Conservation (phyloP, 257 asterid genomes). For the Plantago elongata region DNA sequence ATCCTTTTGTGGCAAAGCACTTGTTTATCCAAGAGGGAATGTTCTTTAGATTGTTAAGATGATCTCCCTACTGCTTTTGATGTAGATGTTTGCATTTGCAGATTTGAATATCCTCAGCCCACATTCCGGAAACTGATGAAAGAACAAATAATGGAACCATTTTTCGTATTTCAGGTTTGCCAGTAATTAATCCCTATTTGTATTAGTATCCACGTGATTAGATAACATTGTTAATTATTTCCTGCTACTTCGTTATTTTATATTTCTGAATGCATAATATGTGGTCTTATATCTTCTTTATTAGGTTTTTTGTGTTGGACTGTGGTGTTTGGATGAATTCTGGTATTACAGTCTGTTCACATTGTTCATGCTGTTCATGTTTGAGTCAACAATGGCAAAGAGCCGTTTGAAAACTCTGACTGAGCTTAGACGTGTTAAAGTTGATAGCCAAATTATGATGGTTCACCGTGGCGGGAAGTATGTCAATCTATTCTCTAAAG, state of each 20-base stretch:
- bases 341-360: conserved; percentile 98
- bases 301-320: conserved; percentile 95
- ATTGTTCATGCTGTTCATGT: conserved; percentile 94
- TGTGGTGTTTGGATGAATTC: conserved; percentile 96
- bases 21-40: conserved; percentile 14
- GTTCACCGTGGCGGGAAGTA: conserved; percentile 98
- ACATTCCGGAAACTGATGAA: conserved; percentile 92
- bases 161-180: conserved; percentile 93
- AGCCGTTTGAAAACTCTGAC: conserved; percentile 89
- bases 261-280: conserved; percentile 13
- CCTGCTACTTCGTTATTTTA: background rate
- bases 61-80: conserved; percentile 22
- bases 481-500: conserved; percentile 27
- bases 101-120: conserved; percentile 98
- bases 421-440: conserved; percentile 95
- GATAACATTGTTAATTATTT: background rate
- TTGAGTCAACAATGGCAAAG: conserved; percentile 98
- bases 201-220: conserved; percentile 11
- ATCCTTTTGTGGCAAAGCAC: conserved; percentile 10
- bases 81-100: conserved; percentile 29
- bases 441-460: conserved; percentile 82
- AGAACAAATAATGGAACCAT: conserved; percentile 93
- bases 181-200: conserved; percentile 13
- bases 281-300: conserved; percentile 25
- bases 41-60: background rate